Evolutionary conservation across 768 basidiomycete species (phyloP).

Genomic region (Pleurotus ostreatus): DNA sequence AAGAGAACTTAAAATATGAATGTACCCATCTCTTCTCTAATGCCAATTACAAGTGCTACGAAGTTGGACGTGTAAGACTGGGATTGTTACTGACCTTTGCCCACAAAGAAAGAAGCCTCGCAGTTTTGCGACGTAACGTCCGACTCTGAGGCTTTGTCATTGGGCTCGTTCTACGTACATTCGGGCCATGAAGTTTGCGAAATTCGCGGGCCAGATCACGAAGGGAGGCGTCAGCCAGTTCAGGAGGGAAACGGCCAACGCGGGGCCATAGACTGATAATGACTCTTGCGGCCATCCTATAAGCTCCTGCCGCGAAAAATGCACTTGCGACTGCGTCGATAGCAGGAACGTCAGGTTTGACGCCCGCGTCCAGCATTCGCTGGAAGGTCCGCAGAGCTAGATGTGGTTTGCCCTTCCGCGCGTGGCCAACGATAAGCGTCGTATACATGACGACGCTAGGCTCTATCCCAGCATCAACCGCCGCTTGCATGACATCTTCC

Average conservation of each 20-base stretch:
- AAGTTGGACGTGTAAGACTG: neutral
- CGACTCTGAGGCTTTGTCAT: conserved; percentile 28
- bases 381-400: conserved; percentile 53
- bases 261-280: conserved; percentile 63
- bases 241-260: conserved; percentile 56
- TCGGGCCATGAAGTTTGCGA: conserved; percentile 32
- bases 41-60: too few relatives aligned
- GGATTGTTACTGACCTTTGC: neutral
- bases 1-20: conserved; percentile 1
- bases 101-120: conserved; percentile 3
- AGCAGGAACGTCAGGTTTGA: conserved; percentile 66
- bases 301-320: conserved; percentile 55
- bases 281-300: conserved; percentile 44
- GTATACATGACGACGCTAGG: conserved; percentile 73
- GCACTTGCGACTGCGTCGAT: conserved; percentile 71
- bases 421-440: conserved; percentile 70
- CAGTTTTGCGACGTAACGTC: conserved; percentile 22
- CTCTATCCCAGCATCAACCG: conserved; percentile 42
- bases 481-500: conserved; percentile 48
- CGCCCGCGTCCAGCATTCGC: conserved; percentile 55
- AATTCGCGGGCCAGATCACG: conserved; percentile 43
- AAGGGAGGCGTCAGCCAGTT: conserved; percentile 40
- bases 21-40: neutral
- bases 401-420: conserved; percentile 51
- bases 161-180: conserved; percentile 12